Conservation (phyloP, 306 rosid species). For the Quercus bicolor region DNA sequence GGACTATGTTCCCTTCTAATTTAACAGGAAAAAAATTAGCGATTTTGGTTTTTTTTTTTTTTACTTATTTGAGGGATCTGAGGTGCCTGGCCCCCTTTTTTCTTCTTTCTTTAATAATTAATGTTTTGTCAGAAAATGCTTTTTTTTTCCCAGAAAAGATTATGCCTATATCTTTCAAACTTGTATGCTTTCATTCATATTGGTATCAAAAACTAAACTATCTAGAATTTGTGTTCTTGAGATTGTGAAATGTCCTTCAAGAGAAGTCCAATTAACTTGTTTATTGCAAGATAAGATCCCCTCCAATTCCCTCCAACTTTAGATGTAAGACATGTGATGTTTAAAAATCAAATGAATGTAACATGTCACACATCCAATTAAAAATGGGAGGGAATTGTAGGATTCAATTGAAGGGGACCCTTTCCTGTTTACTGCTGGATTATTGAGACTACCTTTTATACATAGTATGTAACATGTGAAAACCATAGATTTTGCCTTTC, state of each 20-base stretch:
- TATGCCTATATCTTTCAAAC: background rate
- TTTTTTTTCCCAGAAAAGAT: background rate
- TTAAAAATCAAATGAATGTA: no score
- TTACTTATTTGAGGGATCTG: background rate
- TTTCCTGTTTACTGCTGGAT: background rate
- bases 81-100: background rate
- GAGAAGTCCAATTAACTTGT: background rate
- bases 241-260: background rate
- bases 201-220: background rate
- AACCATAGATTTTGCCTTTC: background rate
- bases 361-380: no score
- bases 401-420: no score
- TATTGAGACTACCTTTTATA: background rate
- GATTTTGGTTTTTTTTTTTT: background rate
- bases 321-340: no score
- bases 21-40: background rate
- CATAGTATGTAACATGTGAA: constrained; percentile 2
- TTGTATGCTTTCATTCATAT: background rate
- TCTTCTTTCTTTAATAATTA: background rate
- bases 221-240: background rate
- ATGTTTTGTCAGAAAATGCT: background rate
- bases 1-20: background rate
- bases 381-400: no score
- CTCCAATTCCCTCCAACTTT: no score
- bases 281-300: no score